Conservation (phyloP, 2,329 filamentous ascomycete species). For the Plectosphaerella sp. region DNA sequence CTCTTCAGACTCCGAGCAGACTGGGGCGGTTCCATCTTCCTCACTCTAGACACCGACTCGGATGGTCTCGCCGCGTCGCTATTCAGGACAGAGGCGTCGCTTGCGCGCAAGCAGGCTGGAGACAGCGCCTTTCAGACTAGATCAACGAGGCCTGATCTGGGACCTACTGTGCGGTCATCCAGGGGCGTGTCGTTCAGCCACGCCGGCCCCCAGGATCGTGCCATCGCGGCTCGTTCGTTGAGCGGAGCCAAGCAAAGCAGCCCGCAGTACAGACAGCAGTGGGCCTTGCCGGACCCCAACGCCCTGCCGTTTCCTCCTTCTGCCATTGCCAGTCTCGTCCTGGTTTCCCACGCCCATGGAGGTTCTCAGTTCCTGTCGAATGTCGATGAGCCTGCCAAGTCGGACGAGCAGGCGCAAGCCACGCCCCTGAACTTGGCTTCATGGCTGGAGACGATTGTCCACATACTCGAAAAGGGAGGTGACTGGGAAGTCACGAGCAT, state of each 20-base stretch:
- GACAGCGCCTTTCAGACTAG: slow-evolving; percentile 43
- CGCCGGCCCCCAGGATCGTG: slow-evolving; percentile 36
- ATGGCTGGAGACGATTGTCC: slow-evolving; percentile 75
- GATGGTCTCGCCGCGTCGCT: slow-evolving; percentile 68
- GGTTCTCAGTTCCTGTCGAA: slow-evolving; percentile 7
- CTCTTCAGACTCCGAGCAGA: slow-evolving; percentile 82
- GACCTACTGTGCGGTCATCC: slow-evolving; percentile 33
- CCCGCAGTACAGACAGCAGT: slow-evolving; percentile 45
- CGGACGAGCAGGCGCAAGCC: slow-evolving; percentile 21
- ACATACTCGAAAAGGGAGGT: slow-evolving; percentile 63
- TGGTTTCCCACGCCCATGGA: slow-evolving; percentile 34
- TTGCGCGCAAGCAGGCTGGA: slow-evolving; percentile 45
- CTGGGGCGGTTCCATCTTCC: slow-evolving; percentile 70
- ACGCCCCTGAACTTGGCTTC: slow-evolving; percentile 53
- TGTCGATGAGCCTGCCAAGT: slow-evolving; percentile 4
- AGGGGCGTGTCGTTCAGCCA: slow-evolving; percentile 52
- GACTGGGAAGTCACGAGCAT: slow-evolving; percentile 96
- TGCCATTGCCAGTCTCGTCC: slow-evolving; percentile 42
- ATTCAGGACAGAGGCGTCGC: slow-evolving; percentile 56
- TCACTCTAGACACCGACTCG: slow-evolving; percentile 67
- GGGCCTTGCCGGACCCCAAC: slow-evolving; percentile 53
- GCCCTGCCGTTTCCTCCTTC: slow-evolving; percentile 47
- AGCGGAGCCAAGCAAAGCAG: slow-evolving; percentile 30
- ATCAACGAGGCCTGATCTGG: slow-evolving; percentile 38
- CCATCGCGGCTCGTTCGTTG: slow-evolving; percentile 32